Conservation (phyloP, 2,329 filamentous ascomycete genomes). For the Epichloe bromicola region DNA sequence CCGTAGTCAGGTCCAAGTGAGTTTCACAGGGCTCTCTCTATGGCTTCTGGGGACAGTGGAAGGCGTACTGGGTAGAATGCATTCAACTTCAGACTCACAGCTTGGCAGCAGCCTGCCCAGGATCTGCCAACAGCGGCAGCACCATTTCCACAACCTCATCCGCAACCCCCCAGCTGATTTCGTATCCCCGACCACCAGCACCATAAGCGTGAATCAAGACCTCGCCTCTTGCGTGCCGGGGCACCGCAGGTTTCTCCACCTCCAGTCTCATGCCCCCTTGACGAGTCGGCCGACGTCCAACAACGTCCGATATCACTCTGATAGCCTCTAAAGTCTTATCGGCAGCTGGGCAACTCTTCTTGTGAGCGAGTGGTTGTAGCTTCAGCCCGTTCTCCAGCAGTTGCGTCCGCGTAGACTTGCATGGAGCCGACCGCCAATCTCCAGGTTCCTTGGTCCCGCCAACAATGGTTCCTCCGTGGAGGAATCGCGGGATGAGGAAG, state of each 20-base stretch:
- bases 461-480: constrained; percentile 49
- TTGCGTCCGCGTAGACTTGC: constrained; percentile 28
- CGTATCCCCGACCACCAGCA: constrained; percentile 43
- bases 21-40: no score
- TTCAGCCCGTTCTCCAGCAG: constrained; percentile 28
- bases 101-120: background rate
- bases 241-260: constrained; percentile 22
- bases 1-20: no score
- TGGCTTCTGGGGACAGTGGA: no score
- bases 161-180: constrained; percentile 47
- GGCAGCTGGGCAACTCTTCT: constrained; percentile 4
- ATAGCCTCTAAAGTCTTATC: constrained; percentile 12
- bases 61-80: no score
- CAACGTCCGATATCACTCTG: constrained; percentile 27
- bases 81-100: background rate
- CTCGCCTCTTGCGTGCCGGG: background rate
- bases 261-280: constrained; percentile 39
- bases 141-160: constrained; percentile 26
- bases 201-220: constrained; percentile 41
- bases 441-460: constrained; percentile 50
- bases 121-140: constrained; percentile 1
- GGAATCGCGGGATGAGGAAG: constrained; percentile 47
- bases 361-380: constrained; percentile 15
- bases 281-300: constrained; percentile 31
- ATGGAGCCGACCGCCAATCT: constrained; percentile 30